Conservation (phyloP, 2,329 filamentous ascomycete genomes). For the Tolypocladium amazonense region DNA sequence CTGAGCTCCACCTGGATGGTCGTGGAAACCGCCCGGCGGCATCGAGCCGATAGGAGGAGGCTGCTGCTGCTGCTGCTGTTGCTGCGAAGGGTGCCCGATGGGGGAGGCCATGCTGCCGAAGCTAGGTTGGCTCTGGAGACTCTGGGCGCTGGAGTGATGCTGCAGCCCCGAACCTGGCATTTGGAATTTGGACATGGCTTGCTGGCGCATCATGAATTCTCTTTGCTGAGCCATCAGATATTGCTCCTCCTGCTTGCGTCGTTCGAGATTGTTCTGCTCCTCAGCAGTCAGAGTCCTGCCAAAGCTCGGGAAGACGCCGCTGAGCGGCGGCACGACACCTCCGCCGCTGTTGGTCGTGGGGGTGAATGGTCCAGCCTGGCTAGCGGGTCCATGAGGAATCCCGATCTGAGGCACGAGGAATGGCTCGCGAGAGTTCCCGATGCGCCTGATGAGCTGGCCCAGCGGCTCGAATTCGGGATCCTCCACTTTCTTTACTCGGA, state of each 20-base stretch:
- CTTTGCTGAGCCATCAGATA: constrained; percentile 94
- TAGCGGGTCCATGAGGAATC: constrained; percentile 74
- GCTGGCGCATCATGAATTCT: constrained; percentile 81
- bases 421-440: constrained; percentile 93
- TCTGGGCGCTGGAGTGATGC: constrained; percentile 91
- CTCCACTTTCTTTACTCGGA: constrained; percentile 90
- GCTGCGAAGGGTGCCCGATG: constrained; percentile 39
- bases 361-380: constrained; percentile 36
- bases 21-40: constrained; percentile 61
- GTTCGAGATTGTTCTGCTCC: constrained; percentile 93
- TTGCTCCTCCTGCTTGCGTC: constrained; percentile 95
- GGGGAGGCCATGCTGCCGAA: constrained; percentile 93
- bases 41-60: constrained; percentile 32
- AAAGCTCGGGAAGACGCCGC: constrained; percentile 89
- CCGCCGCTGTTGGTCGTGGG: constrained; percentile 39
- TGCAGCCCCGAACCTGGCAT: constrained; percentile 52
- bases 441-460: constrained; percentile 86
- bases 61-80: constrained; percentile 25
- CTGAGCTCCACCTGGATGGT: constrained; percentile 33
- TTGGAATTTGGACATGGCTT: constrained; percentile 64
- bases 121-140: constrained; percentile 92
- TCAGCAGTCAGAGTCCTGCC: constrained; percentile 93
- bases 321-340: constrained; percentile 75
- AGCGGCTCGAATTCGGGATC: constrained; percentile 91
- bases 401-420: constrained; percentile 97